Base-by-base conservation (phyloP, 2,329 filamentous ascomycete species). In the Diaporthe australafricana region DNA sequence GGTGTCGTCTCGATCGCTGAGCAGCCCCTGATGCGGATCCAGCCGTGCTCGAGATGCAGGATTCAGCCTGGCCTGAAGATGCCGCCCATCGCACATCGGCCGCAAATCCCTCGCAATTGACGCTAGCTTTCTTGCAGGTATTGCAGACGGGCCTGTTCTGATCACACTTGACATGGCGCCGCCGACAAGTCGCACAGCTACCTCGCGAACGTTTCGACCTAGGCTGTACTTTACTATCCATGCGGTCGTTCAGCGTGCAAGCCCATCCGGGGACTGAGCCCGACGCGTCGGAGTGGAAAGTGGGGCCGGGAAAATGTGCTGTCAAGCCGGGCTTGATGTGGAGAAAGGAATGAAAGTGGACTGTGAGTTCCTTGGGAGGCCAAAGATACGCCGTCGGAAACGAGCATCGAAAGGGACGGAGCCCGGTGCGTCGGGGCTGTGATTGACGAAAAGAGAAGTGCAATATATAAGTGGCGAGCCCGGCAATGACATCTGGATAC, bases 151-250 rank as follows among this genome's bases (percentile, higher is more conserved):
- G 53, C 32, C 53, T 38, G 5, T n/a, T 57, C 53, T 57, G 38
- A 20, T 57, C 53, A 40, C 53, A 57, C 32, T 38, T 57, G 53
- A 57, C 53, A 25, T 57, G 53, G 35, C 32, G 53, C 14, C 53
- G 32, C 53, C 53, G 53, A 30, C 53, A 57, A 8, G 53, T 57
- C n/a, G 53, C 53, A 16, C 53, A 57, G 35, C 53, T 57, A 20
- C 53, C 53, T 35, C 53, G 53, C n/a, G 53, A 57, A 11, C 32
- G 53, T 1, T 57, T 57, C 53, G 32, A 32, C 0, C 53, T 32
- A 57, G 53, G 12, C 53, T 27, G 32, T 57, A n/a, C 12, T n/a
- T 38, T 12, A 7, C n/a, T 40, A 6, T 25, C 53, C 32, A 57
- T 40, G 17, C 53, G 32, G 35, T 57, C 32, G 25, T 57, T 17